Conservation (phyloP, 352 stramenopile genomes). For the Pythium dissimile region DNA sequence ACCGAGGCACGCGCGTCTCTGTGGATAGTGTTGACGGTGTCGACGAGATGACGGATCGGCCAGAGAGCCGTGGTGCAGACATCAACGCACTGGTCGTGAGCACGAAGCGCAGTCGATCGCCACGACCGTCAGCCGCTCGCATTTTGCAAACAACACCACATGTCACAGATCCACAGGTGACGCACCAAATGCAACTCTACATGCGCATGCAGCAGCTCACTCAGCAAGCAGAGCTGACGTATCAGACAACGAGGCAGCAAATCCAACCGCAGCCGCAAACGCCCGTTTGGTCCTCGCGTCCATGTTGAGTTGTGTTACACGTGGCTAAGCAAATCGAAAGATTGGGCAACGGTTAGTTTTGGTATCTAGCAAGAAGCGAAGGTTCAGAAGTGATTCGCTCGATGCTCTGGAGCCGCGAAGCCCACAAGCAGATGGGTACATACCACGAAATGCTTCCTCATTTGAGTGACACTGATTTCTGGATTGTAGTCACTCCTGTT, state of each 20-base stretch:
- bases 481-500: too few relatives aligned
- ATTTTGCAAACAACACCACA: not conserved
- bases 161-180: not conserved
- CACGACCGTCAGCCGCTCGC: not conserved
- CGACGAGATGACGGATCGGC: not conserved
- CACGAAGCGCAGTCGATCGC: not conserved
- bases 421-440: too few relatives aligned
- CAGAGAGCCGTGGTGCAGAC: not conserved
- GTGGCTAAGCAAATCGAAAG: too few relatives aligned
- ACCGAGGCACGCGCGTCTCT: not conserved
- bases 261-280: not conserved
- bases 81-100: not conserved
- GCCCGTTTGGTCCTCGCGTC: not conserved
- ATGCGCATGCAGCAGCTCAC: conserved; percentile 15
- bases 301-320: too few relatives aligned
- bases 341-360: too few relatives aligned
- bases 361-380: too few relatives aligned
- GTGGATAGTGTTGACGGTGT: conserved; percentile 10
- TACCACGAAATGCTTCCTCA: too few relatives aligned
- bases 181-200: conserved; percentile 11
- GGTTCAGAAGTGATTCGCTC: too few relatives aligned
- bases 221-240: conserved; percentile 5
- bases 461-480: too few relatives aligned
- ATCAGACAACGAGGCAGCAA: conserved; percentile 27
- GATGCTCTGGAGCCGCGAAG: too few relatives aligned